Base-by-base conservation (phyloP, 1,284 basidiomycete species). In the Microstroma glucosiphilum region DNA sequence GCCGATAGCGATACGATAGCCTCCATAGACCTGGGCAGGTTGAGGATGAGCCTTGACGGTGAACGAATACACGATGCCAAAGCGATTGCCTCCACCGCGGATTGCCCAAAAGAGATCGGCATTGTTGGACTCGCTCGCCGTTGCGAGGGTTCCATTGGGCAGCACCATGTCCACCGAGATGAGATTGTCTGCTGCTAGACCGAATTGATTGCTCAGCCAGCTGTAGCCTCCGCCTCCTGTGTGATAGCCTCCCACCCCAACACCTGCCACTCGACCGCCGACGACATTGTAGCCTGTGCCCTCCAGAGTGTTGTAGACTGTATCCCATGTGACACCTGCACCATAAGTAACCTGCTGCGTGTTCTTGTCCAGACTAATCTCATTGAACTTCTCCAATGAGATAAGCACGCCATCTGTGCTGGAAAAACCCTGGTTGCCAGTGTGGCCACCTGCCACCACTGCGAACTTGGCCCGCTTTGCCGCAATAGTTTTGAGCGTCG, bases 371-470 rank as follows among this genome's bases (percentile, higher is more conserved):
- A 73, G 61, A 11, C 55, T 68, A 51, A 70, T 64, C 48, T 68
- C 62, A 49, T 69, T 58, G 63, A 73, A 72, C 19, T 64, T 63
- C 11, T 61, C 49, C 23, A 72, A 51, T 58, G 57, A 65, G 59
- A 73, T 71, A n/a, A 66, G 66, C 15, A 73, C 60, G 53, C 71
- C 71, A 11, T 61, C 64, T 15, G 71, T 73, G 2, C 67, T 69
- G 1, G 67, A 69, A 58, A 71, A 73, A 59, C 71, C 71, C 19
- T 66, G 60, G 62, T 73, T 73, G 53, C 65, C 65, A 23, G 71
- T 69, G 60, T 73, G 71, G 12, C 65, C 64, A 23, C 68, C 71
- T 21, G 57, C 60, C 9, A 61, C 57, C 41, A 73, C 57, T n/a
- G 68, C 71, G 40, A 70, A 73, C n/a, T 64, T 64, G 15, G 70